phyloP scores from a whole-genome alignment of 108 stramenopile species.

The Asterionellopsis glacialis region DNA sequence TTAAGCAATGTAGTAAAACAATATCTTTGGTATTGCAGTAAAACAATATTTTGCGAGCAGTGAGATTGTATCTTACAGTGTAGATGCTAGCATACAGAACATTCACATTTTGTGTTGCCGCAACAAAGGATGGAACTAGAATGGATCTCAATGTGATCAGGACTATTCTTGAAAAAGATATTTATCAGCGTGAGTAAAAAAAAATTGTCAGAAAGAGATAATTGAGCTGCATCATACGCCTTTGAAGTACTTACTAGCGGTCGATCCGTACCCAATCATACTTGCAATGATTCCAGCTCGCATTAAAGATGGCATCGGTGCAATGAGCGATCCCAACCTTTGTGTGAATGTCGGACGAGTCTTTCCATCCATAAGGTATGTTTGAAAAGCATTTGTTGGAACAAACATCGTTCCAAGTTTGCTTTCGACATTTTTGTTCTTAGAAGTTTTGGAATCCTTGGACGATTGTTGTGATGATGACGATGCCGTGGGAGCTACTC shows the following conservation, averaged over 20 bases:
- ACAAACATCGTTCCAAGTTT: conserved; percentile 29
- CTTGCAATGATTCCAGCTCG: conserved; percentile 63
- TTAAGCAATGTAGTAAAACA: too few species aligned
- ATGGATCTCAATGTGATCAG: conserved; percentile 41
- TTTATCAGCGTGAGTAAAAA: too few species aligned
- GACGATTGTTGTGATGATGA: conserved; percentile 12
- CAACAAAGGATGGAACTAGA: conserved; percentile 36
- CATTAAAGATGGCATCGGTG: conserved; percentile 61
- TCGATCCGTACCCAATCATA: conserved; percentile 68
- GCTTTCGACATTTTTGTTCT: not conserved
- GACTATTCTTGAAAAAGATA: not conserved
- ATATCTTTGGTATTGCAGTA: too few species aligned
- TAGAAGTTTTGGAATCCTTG: conserved; percentile 1
- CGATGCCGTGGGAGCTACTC: conserved; percentile 53
- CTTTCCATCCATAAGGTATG: conserved; percentile 46
- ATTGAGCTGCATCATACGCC: too few species aligned
- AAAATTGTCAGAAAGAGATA: too few species aligned
- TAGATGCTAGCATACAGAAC: conserved; percentile 54
- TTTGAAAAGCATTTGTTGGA: conserved; percentile 79
- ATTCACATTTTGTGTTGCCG: conserved; percentile 50
- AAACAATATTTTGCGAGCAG: too few species aligned
- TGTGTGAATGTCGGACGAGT: conserved; percentile 38
- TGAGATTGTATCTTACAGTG: conserved; percentile 34
- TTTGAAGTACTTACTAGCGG: conserved; percentile 3
- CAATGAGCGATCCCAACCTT: conserved; percentile 45